Conservation (phyloP, 108 stramenopile genomes). For the Epipyxis sp. region DNA sequence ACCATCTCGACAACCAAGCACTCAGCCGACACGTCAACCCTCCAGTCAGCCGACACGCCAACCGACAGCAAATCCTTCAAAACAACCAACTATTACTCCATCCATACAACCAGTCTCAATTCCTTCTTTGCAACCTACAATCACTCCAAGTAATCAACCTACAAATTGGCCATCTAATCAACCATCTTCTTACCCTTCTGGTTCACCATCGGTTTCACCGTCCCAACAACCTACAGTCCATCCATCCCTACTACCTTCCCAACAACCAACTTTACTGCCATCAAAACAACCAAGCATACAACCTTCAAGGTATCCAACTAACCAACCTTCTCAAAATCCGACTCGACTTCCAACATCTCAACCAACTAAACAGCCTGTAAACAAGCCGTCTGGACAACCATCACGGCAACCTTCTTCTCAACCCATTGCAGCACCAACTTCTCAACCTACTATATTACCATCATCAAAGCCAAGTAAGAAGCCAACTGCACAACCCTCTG, state of each 20-base stretch:
- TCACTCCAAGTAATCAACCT: background rate
- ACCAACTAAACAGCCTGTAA: background rate
- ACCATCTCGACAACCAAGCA: no score
- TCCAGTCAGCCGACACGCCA: no score
- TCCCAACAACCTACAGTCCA: background rate
- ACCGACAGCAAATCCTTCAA: no score
- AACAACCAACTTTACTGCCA: background rate
- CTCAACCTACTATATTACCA: slow-evolving; percentile 8
- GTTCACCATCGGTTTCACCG: background rate
- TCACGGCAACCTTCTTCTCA: slow-evolving; percentile 13
- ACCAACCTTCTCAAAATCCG: background rate
- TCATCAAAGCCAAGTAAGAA: background rate
- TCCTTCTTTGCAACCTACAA: no score
- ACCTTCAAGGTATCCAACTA: background rate
- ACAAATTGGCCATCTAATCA: background rate
- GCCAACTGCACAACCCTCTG: no score
- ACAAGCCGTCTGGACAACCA: slow-evolving; percentile 2
- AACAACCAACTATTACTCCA: no score
- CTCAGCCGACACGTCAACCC: no score
- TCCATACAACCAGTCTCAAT: no score
- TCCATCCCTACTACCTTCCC: background rate
- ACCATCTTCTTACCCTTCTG: background rate
- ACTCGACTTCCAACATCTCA: background rate
- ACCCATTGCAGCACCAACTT: background rate
- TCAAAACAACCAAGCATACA: background rate